phyloP scores from a whole-genome alignment of 139 green algal species.

The Chlorella vulgaris region DNA sequence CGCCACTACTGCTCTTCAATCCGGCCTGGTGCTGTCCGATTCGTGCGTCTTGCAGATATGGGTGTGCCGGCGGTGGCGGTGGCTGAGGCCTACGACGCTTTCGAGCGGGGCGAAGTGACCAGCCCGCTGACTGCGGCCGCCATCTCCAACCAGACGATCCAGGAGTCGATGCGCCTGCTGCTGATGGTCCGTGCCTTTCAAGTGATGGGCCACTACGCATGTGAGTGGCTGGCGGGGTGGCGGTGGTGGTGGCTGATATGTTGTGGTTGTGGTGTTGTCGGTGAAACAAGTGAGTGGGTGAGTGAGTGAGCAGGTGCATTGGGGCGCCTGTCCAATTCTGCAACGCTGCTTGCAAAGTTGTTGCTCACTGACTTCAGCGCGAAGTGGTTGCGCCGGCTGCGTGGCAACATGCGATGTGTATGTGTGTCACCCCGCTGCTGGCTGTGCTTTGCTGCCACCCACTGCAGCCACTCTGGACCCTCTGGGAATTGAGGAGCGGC shows the following conservation, averaged over 20 bases:
- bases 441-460: neutral
- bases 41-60: too few species aligned
- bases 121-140: conserved; percentile 72
- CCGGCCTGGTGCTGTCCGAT: neutral
- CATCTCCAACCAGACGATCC: conserved; percentile 91
- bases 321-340: too few species aligned
- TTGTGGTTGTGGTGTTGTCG: too few species aligned
- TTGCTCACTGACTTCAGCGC: too few species aligned
- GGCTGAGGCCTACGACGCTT: conserved; percentile 86
- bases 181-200: conserved; percentile 95
- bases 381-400: too few species aligned
- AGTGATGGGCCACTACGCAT: conserved; percentile 61
- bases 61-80: conserved; percentile 83
- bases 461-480: conserved; percentile 89
- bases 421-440: too few species aligned
- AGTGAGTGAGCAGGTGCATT: too few species aligned
- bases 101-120: conserved; percentile 70
- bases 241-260: too few species aligned
- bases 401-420: too few species aligned
- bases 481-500: conserved; percentile 76
- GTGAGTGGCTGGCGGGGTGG: neutral
- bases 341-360: too few species aligned
- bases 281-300: too few species aligned
- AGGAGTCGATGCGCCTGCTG: conserved; percentile 92
- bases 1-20: neutral